Base-by-base conservation (phyloP, 2,329 filamentous ascomycete species). In the Aspergillus uvarum region DNA sequence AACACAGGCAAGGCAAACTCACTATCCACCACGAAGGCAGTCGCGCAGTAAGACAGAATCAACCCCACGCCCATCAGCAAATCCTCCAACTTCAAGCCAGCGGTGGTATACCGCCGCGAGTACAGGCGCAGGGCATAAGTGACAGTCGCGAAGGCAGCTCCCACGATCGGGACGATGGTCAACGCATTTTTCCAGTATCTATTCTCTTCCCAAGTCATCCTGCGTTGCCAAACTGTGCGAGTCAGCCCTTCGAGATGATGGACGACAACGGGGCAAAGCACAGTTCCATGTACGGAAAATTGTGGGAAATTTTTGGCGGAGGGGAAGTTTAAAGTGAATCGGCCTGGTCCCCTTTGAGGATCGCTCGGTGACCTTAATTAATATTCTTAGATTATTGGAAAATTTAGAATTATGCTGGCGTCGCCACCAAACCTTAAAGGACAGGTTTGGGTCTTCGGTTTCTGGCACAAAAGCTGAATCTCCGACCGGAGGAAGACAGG, bases 141-240 rank as follows among this genome's bases (percentile, higher is more conserved):
- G 5, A 59, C 12, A 6, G 61, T 63, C 3, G 61, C 61, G 29
- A 61, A 1, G n/a, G 42, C 38, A n/a, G 59, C 56, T 7, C 59
- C 53, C 12, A 59, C 42, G 29, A 61, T 59, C 24, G 61, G 56
- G 12, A 63, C 56, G 16, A 61, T 56, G 5, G 50, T 63, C 49
- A 63, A 47, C 4, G 56, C 58, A 44, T 62, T 58, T 16, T 62
- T 62, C 60, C 60, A 62, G 51, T 62, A 62, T 24, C 44, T 56
- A 26, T 62, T 58, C 31, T 62, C 52, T 44, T 56, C 24, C 29
- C 38, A 24, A 51, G 56, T 60, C 29, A 47, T 57, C 11, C 50
- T 31, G 56, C 56, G 54, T 51, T 19, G 51, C 31, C 47, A 10
- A 29, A 32, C 42, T 24, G 22, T 53, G 21, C 51, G 51, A 53